A percentile compares a stretch with the other conserved stretches of the same genome.
Evolutionary conservation across 208 protist species (phyloP).

Genomic region (Crithidia bombi): DNA sequence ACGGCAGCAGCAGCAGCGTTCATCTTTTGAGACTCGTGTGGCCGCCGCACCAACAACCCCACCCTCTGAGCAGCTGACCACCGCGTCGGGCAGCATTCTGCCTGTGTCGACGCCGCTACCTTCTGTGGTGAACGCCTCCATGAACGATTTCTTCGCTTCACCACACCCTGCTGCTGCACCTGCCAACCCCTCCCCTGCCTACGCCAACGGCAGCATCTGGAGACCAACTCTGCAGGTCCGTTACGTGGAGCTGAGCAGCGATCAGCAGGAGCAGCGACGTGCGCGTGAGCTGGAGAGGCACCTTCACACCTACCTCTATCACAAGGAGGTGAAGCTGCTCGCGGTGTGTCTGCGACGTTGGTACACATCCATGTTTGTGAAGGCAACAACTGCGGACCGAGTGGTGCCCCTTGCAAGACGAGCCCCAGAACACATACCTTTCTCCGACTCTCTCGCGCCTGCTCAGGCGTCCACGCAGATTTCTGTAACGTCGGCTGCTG

Average conservation of each 20-base stretch:
- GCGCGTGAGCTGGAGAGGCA: constrained; percentile 34
- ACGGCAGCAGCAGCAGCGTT: not conserved
- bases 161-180: not conserved
- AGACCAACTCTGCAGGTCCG: not conserved
- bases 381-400: constrained; percentile 8
- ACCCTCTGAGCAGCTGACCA: not conserved
- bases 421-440: too few species aligned
- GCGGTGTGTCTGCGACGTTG: constrained; percentile 53
- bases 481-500: not conserved
- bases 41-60: too few species aligned
- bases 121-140: not conserved
- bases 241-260: constrained; percentile 10
- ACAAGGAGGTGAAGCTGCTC: constrained; percentile 36
- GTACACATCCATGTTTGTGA: constrained; percentile 65
- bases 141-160: not conserved
- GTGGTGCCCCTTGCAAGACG: too few species aligned
- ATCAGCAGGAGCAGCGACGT: constrained; percentile 26
- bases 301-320: constrained; percentile 26
- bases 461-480: too few species aligned
- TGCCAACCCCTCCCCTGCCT: not conserved
- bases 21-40: not conserved
- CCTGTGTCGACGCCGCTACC: constrained; percentile 4
- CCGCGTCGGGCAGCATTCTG: constrained; percentile 1
- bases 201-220: not conserved
- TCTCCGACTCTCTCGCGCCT: too few species aligned